A percentile compares a stretch with the other conserved stretches of the same genome.
Conservation (phyloP, 2,329 filamentous ascomycete genomes). For the Byssochlamys sp. region DNA sequence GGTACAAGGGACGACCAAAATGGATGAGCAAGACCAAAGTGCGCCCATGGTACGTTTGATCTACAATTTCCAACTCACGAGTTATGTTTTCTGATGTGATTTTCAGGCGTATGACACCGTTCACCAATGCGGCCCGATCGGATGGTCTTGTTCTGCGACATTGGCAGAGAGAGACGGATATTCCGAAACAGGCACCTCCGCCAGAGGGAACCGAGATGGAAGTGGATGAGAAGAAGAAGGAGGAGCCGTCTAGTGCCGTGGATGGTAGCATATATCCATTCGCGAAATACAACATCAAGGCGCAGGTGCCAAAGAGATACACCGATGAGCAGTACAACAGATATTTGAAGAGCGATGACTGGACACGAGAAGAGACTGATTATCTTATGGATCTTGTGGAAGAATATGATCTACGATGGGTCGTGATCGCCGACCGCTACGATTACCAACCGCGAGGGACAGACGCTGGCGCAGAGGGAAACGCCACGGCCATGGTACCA, state of each 20-base stretch:
- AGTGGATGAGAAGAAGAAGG: conserved; percentile 29
- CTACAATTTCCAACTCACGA: conserved; percentile 49
- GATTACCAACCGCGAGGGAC: conserved; percentile 45
- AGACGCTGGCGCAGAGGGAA: conserved; percentile 18
- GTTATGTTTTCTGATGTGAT: conserved; percentile 31
- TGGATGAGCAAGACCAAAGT: conserved; percentile 37
- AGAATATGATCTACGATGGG: conserved; percentile 81
- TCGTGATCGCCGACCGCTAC: conserved; percentile 85
- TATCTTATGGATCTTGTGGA: conserved; percentile 68
- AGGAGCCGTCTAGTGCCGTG: conserved; percentile 24
- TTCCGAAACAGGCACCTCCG: conserved; percentile 23
- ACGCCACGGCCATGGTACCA: conserved; percentile 25
- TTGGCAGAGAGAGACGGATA: conserved; percentile 62
- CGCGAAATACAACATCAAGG: conserved; percentile 77
- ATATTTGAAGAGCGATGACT: conserved; percentile 63
- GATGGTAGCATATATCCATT: conserved; percentile 48
- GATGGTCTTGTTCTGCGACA: conserved; percentile 66
- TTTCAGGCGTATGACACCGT: conserved; percentile 59
- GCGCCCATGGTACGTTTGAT: conserved; percentile 38
- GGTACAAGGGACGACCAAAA: conserved; percentile 43
- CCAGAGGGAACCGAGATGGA: conserved; percentile 31
- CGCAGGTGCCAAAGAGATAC: conserved; percentile 65
- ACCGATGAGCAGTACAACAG: conserved; percentile 76
- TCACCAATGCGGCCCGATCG: conserved; percentile 66
- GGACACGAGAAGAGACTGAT: conserved; percentile 88